Base-by-base conservation (phyloP, 441 rosid species). In the Gossypium lobatum region DNA sequence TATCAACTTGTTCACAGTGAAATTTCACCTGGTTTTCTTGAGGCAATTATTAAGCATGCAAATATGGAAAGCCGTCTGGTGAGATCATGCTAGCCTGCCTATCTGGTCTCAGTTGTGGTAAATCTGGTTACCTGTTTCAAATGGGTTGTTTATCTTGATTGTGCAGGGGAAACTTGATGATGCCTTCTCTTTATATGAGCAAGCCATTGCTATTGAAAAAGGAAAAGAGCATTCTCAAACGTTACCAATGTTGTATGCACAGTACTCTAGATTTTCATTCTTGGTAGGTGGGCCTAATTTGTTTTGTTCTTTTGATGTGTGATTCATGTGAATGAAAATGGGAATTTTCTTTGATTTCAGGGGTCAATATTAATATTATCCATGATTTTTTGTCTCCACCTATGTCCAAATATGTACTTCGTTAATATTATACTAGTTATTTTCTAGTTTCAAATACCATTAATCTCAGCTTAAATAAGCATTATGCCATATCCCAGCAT, bases 1-100 rank as follows among this genome's bases (percentile, higher is more conserved):
- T 57, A 80, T 77, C 92, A 92, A 77, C 90, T 87, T 75, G 80
- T 95, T 70, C 98, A 95, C 74, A 31, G 89, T 76, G 97, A 96
- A 87, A 87, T 88, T 72, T 83, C 98, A 28, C 98, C 98, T 25
- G 99, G 97, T 68, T 91, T 95, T 75, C 82, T 95, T 72, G 99
- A 95, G 83, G 99, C 98, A 64, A 90, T 93, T 77, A 82, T 87
- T 31, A 93, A 92, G 83, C 99, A 95, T 81, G 97, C 98, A 4
- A 88, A 95, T 83, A 92, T 95, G 99, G 99, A 95, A 79, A 80
- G 25, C 21, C 86, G 98, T 48, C 84, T 84, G 85, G 99, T 93
- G 86, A 72, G 91, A 48, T 74, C 79, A 37, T 72, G 60, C 50
- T 60, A 60, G 61, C 60, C 37, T 37, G 67, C 73, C 50, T 14